Percentiles rank a stretch among this genome's conserved stretches.
Conservation (phyloP, 2,329 filamentous ascomycete species). For the Cercospora zeae-maydis region DNA sequence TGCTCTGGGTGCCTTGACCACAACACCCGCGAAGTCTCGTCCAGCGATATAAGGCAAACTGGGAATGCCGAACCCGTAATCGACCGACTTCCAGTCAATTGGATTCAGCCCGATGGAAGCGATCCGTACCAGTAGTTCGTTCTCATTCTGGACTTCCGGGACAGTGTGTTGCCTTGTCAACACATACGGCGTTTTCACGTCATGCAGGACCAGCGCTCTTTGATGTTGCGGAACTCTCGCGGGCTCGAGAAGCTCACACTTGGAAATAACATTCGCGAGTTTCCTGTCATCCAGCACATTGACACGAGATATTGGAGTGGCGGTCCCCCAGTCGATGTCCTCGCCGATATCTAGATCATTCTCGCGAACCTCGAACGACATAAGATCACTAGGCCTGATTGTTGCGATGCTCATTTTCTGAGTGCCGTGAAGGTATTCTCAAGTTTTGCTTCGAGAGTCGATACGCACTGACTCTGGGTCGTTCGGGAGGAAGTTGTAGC, state of each 20-base stretch:
- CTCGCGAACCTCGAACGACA: slow-evolving; percentile 10
- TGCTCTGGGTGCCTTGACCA: slow-evolving; percentile 39
- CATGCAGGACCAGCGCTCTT: slow-evolving; percentile 18
- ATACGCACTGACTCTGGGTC: background rate
- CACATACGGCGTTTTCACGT: slow-evolving; percentile 13
- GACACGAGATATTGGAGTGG: slow-evolving; percentile 18
- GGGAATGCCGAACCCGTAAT: slow-evolving; percentile 45
- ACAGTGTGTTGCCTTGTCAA: slow-evolving; percentile 12
- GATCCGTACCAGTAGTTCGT: slow-evolving; percentile 39
- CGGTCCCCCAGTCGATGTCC: slow-evolving; percentile 24
- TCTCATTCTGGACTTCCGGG: slow-evolving; percentile 18
- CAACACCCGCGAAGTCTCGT: slow-evolving; percentile 32
- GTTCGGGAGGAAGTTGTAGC: background rate
- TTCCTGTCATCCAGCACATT: slow-evolving; percentile 20
- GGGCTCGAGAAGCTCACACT: slow-evolving; percentile 9
- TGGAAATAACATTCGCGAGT: slow-evolving; percentile 14
- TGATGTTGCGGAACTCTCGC: slow-evolving; percentile 12
- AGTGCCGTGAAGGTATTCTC: background rate
- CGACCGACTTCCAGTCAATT: slow-evolving; percentile 44
- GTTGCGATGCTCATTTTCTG: slow-evolving; percentile 14
- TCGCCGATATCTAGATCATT: slow-evolving; percentile 9
- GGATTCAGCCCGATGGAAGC: slow-evolving; percentile 41
- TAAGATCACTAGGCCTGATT: background rate
- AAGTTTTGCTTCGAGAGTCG: background rate
- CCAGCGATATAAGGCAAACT: slow-evolving; percentile 35